These are phyloP conservation scores for Glycine soja DNA, from an alignment of 306 rosid genomes.

Conservation along the genomic window DNA sequence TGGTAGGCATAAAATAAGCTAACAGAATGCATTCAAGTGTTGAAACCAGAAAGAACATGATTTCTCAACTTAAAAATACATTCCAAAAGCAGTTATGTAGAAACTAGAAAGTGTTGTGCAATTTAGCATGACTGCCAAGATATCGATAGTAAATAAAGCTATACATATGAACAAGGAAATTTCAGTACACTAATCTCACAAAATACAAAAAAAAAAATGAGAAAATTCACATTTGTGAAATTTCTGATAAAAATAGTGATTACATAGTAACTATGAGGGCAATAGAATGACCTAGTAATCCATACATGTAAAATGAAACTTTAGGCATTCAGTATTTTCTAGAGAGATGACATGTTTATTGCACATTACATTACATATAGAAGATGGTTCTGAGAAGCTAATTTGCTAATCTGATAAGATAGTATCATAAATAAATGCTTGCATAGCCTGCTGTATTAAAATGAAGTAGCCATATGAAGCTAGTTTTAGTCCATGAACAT, in stretches of 20 bases:
- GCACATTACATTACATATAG: constrained; percentile 11
- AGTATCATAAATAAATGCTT: constrained; percentile 11
- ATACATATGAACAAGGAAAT: constrained; percentile 16
- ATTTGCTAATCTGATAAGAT: constrained; percentile 17
- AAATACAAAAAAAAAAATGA: not conserved
- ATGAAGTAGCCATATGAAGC: no score
- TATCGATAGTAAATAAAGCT: no score
- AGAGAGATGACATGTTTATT: not conserved
- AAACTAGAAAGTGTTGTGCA: not conserved
- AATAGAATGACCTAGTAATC: not conserved
- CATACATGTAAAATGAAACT: not conserved
- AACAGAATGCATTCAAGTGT: not conserved
- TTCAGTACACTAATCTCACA: not conserved
- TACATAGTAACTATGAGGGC: not conserved
- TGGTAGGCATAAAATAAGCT: constrained; percentile 2
- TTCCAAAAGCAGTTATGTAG: not conserved
- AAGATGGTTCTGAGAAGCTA: constrained; percentile 19
- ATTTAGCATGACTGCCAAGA: not conserved
- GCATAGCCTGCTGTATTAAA: no score
- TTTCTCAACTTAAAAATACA: constrained; percentile 12
- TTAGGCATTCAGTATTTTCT: constrained; percentile 21
- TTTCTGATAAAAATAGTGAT: constrained; percentile 8
- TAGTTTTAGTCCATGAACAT: constrained; percentile 8
- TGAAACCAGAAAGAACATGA: constrained; percentile 24
- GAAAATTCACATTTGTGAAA: not conserved